Conservation (phyloP, 352 stramenopile genomes). For the Halophytophthora polymorphica region DNA sequence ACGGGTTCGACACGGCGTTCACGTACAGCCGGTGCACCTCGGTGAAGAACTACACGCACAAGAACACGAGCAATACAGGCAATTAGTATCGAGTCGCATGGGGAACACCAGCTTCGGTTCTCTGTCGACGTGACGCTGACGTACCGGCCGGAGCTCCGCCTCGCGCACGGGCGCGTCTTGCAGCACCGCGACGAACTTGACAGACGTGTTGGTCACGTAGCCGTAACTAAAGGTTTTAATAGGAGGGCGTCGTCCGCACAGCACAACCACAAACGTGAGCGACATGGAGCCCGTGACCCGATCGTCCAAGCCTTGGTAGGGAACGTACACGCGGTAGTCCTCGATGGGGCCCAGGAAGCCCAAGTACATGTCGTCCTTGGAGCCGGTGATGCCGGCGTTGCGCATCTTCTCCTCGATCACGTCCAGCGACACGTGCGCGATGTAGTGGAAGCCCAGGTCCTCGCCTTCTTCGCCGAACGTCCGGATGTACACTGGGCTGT, state of each 20-base stretch:
- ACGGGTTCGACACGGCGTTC: slow-evolving; percentile 85
- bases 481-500: slow-evolving; percentile 80
- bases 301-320: too few relatives aligned
- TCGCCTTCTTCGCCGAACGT: slow-evolving; percentile 79
- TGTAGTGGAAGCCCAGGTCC: slow-evolving; percentile 85
- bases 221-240: slow-evolving; percentile 36
- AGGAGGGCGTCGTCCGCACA: not conserved
- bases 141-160: slow-evolving; percentile 71
- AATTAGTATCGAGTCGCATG: not conserved
- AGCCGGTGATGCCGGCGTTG: slow-evolving; percentile 34
- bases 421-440: slow-evolving; percentile 81
- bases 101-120: not conserved
- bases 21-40: slow-evolving; percentile 87
- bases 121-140: not conserved
- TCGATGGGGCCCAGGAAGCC: slow-evolving; percentile 83
- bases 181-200: slow-evolving; percentile 81
- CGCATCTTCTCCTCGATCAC: slow-evolving; percentile 82
- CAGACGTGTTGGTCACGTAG: slow-evolving; percentile 85
- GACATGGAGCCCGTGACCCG: not conserved
- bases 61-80: slow-evolving; percentile 1
- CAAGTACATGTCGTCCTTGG: slow-evolving; percentile 86
- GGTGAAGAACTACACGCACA: slow-evolving; percentile 57
- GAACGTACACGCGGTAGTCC: slow-evolving; percentile 72
- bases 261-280: not conserved
- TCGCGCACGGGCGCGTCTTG: slow-evolving; percentile 74